Evolutionary conservation across 176 grass and related monocot species (phyloP).

Genomic region (Triticum timopheevii): DNA sequence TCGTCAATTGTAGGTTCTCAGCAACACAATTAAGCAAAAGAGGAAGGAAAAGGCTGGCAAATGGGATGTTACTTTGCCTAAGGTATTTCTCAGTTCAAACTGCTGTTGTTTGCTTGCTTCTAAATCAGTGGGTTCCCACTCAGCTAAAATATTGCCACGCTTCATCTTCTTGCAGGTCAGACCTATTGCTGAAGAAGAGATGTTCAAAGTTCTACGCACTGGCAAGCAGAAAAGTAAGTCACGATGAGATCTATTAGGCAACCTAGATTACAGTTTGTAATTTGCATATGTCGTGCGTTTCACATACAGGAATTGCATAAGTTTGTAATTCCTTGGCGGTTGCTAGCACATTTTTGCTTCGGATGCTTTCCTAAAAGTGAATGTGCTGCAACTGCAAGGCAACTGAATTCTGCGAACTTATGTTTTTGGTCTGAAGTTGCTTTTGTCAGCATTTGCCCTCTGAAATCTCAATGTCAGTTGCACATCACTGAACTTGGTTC

Average conservation of each 20-base stretch:
- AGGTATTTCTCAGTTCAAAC: slow-evolving; percentile 34
- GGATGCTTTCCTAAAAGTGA: background rate
- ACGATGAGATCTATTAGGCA: background rate
- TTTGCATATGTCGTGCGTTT: background rate
- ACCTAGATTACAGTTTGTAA: background rate
- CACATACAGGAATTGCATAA: background rate
- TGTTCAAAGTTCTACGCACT: slow-evolving; percentile 75
- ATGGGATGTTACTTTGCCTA: slow-evolving; percentile 90
- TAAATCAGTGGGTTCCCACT: background rate
- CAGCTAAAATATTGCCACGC: background rate
- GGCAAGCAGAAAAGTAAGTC: slow-evolving; percentile 83
- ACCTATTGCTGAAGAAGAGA: slow-evolving; percentile 63
- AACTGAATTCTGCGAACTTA: no score
- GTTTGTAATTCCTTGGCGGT: background rate
- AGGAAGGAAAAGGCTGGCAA: slow-evolving; percentile 87
- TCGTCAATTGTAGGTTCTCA: slow-evolving; percentile 63
- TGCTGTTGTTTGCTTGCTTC: background rate
- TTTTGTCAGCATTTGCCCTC: no score
- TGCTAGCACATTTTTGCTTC: background rate
- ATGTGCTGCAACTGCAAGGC: no score
- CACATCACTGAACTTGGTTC: no score
- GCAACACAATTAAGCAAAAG: slow-evolving; percentile 95
- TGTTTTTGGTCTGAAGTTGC: no score
- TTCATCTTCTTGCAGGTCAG: background rate
- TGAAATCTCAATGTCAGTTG: no score